Conservation (phyloP, 495 filamentous ascomycete genomes). For the Cenococcum geophilum region DNA sequence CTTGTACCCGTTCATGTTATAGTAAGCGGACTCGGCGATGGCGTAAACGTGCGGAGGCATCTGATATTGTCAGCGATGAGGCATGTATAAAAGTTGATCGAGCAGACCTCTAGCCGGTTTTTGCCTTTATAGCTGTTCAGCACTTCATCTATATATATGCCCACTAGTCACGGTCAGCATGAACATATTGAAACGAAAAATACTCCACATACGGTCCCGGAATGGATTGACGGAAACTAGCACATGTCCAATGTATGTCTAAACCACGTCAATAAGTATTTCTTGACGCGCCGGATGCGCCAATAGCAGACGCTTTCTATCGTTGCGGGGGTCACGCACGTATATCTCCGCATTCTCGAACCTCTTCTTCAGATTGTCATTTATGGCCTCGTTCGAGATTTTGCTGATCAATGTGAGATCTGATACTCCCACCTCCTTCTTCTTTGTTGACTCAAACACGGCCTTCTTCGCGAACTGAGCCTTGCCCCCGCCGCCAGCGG, state of each 20-base stretch:
- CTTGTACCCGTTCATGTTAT: conserved; percentile 99
- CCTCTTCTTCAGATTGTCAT: conserved; percentile 94
- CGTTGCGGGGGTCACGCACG: conserved; percentile 46
- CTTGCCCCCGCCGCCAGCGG: conserved; percentile 43
- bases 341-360: conserved; percentile 98
- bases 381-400: conserved; percentile 98
- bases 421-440: conserved; percentile 98
- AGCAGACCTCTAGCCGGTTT: conserved; percentile 77
- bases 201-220: conserved; percentile 57
- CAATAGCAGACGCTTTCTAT: neutral
- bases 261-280: conserved; percentile 19
- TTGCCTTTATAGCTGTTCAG: conserved; percentile 89
- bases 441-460: conserved; percentile 89
- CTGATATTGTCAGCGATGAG: conserved; percentile 22
- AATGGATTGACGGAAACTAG: conserved; percentile 99
- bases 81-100: neutral
- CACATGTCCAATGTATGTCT: conserved; percentile 99
- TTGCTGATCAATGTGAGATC: conserved; percentile 97
- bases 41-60: conserved; percentile 95
- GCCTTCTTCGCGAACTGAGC: conserved; percentile 85
- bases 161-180: conserved; percentile 51
- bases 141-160: conserved; percentile 93
- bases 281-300: neutral
- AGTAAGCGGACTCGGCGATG: conserved; percentile 92
- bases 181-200: neutral